Evolutionary conservation across 2,329 filamentous ascomycete genomes (phyloP), one percentile per base, ranked within the genome.

Genomic region (Davidsoniella eucalypti): DNA sequence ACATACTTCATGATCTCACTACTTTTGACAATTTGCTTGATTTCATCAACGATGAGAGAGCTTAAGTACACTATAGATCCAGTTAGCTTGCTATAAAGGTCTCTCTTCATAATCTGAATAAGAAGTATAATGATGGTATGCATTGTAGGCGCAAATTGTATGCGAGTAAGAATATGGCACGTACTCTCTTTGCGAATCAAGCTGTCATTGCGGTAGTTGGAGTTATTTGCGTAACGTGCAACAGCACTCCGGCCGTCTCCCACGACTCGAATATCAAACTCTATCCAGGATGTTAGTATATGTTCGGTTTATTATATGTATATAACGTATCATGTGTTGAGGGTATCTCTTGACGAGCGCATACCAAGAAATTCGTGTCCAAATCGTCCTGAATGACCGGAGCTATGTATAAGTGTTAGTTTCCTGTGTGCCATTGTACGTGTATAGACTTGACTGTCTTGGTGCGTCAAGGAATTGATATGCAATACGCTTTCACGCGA

Each of bases 121-220:
- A 7, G 4, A 9, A n/a, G n/a, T 45, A 14, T 33, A 2, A 29
- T 14, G 29, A 10, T 33, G 3, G 4, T 12, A 33, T 33, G 29
- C 4, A 33, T 10, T 9, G 29, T 33, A 33, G 21, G 21, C 21
- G 21, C 21, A 33, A 1, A 40, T 23, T 10, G 16, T n/a, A 21
- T n/a, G 29, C 18, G 18, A 8, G 5, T 10, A 10, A 26, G 21
- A 7, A 17, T 14, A 3, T n/a, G 43, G 21, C 5, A 66, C 87
- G 58, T 72, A 95, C 92, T 98, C 72, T 98, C 92, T 88, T 98
- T 98, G 57, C 92, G 84, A 62, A 98, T 98, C 58, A 98, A 71
- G 55, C 88, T 95, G 64, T 98, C 92, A 67, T 98, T 98, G 61
- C 92, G 82, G 69, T 98, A 98, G 69, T 98, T 98, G 52, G 90